phyloP scores from a whole-genome alignment of 106 monocot species.

The Platanthera zijinensis region DNA sequence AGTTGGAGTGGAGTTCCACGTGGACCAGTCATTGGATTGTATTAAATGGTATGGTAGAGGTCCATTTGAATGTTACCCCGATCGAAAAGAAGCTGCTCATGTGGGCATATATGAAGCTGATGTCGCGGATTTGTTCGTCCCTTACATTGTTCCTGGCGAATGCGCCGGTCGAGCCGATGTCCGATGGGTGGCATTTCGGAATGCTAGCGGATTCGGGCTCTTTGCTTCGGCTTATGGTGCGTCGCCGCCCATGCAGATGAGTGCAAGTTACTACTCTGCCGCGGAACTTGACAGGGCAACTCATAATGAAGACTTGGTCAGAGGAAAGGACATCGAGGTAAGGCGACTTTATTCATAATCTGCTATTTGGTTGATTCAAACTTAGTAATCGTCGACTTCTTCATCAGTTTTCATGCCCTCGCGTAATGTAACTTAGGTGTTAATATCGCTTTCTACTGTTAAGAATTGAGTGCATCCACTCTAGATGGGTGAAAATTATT shows the following conservation, averaged over 20 bases:
- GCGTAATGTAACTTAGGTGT: no score
- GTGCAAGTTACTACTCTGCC: slow-evolving; percentile 67
- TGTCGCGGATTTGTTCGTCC: slow-evolving; percentile 76
- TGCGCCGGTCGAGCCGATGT: slow-evolving; percentile 78
- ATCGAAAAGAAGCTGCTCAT: slow-evolving; percentile 85
- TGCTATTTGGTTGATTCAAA: no score
- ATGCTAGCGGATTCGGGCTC: slow-evolving; percentile 47
- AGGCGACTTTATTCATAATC: no score
- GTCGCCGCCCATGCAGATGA: slow-evolving; percentile 91
- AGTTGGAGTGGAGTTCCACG: slow-evolving; percentile 60
- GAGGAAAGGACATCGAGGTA: slow-evolving; percentile 87
- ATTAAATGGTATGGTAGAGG: slow-evolving; percentile 86
- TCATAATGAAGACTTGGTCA: slow-evolving; percentile 69
- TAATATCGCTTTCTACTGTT: no score
- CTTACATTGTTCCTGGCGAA: slow-evolving; percentile 82
- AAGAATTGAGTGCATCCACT: no score
- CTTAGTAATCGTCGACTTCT: no score
- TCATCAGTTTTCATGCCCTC: no score
- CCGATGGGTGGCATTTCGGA: slow-evolving; percentile 71
- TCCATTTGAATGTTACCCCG: slow-evolving; percentile 98
- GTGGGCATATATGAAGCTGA: slow-evolving; percentile 60
- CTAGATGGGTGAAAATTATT: no score
- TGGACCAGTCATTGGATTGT: slow-evolving; percentile 47
- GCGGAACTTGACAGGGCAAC: slow-evolving; percentile 77
- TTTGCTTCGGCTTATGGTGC: slow-evolving; percentile 66